Conservation (phyloP, 2,329 filamentous ascomycete genomes). For the Neonectria magnoliae region DNA sequence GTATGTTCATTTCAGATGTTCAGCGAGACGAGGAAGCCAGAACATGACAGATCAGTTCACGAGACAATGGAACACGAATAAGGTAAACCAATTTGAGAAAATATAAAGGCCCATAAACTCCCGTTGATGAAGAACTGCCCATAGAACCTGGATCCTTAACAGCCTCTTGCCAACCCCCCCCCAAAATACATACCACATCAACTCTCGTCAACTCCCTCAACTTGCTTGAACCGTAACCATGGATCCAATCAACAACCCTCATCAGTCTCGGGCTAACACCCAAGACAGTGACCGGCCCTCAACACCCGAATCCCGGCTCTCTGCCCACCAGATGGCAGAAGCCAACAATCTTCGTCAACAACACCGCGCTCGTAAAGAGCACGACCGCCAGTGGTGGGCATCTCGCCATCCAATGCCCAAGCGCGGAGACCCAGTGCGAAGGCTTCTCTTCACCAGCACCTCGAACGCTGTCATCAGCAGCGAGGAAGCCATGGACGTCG, state of each 20-base stretch:
- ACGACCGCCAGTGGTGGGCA: slow-evolving; percentile 20
- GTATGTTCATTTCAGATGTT: not conserved
- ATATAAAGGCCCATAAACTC: not conserved
- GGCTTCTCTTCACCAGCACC: slow-evolving; percentile 17
- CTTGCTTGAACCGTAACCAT: not conserved
- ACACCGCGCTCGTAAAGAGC: not conserved
- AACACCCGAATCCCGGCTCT: not conserved
- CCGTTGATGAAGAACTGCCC: not conserved
- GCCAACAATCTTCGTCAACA: not conserved
- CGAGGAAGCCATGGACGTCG: not conserved
- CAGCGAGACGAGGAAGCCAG: not conserved
- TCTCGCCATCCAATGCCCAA: not conserved
- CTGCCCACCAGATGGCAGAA: not conserved
- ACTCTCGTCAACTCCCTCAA: not conserved
- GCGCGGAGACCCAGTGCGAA: slow-evolving; percentile 21
- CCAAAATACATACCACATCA: not conserved
- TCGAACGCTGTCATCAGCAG: slow-evolving; percentile 7
- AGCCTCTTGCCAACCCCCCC: not conserved
- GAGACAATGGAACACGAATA: not conserved
- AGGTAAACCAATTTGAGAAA: not conserved
- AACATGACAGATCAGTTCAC: not conserved
- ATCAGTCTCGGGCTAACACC: not conserved
- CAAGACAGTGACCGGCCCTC: not conserved
- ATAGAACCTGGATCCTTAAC: not conserved
- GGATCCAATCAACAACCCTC: not conserved